Percentiles rank a stretch among this genome's conserved stretches.
Conservation (phyloP, 345 rosid species). For the Aquilaria malaccensis region DNA sequence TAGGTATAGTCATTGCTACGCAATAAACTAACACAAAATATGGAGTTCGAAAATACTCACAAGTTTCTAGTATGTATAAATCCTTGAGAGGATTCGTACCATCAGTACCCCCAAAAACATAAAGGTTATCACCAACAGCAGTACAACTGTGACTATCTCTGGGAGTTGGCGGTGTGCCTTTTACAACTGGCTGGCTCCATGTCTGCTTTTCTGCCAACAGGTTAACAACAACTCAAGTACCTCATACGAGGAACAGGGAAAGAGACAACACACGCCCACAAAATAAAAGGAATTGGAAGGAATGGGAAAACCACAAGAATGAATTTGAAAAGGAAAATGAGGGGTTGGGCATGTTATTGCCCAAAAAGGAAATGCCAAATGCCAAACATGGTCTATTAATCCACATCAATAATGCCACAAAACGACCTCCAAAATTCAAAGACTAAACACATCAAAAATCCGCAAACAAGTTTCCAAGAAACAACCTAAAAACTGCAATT, state of each 20-base stretch:
- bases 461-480: conserved; percentile 1
- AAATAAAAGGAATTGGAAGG: conserved; percentile 1
- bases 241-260: background rate
- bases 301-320: conserved; percentile 2
- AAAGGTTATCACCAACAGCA: conserved; percentile 60
- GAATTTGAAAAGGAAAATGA: background rate
- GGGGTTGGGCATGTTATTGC: no score
- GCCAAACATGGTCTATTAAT: background rate
- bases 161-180: conserved; percentile 69
- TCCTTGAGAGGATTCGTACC: conserved; percentile 74
- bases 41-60: conserved; percentile 37
- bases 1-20: background rate
- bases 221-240: conserved; percentile 5
- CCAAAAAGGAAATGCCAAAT: background rate
- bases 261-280: background rate
- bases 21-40: conserved; percentile 4
- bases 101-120: conserved; percentile 95
- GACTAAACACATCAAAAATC: conserved; percentile 1
- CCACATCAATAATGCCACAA: no score
- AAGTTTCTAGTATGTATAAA: conserved; percentile 72
- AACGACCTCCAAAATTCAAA: no score
- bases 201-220: conserved; percentile 56
- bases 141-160: conserved; percentile 98
- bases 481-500: conserved; percentile 9
- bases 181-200: conserved; percentile 75